Conservation (phyloP, 805 yeast species). For the Wickerhamomyces chaumierensis region DNA sequence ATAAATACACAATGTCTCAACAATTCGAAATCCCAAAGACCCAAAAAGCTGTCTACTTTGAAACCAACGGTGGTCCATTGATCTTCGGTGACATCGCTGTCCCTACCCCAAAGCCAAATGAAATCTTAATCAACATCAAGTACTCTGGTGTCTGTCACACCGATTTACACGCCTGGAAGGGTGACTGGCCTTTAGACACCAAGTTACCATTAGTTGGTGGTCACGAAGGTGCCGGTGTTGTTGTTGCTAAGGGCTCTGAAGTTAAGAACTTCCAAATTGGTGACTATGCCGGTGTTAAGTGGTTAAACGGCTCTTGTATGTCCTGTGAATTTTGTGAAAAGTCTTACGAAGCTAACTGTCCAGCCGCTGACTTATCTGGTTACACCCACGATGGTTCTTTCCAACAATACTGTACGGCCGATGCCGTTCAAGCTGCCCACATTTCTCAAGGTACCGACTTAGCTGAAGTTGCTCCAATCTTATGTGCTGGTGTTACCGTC, state of each 20-base stretch:
- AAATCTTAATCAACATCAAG: conserved; percentile 43
- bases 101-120: conserved; percentile 45
- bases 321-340: conserved; percentile 53
- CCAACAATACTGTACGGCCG: conserved; percentile 60
- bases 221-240: conserved; percentile 67
- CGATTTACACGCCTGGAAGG: conserved; percentile 57
- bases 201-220: conserved; percentile 61
- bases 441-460: conserved; percentile 50
- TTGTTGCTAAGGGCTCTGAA: conserved; percentile 49
- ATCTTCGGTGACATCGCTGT: conserved; percentile 42
- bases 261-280: conserved; percentile 53
- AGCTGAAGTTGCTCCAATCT: conserved; percentile 44
- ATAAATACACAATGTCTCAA: too few relatives aligned
- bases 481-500: conserved; percentile 37
- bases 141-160: conserved; percentile 61
- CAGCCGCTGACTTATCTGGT: conserved; percentile 60
- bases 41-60: conserved; percentile 41
- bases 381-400: too few relatives aligned
- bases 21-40: conserved; percentile 25
- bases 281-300: conserved; percentile 56
- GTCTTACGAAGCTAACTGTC: conserved; percentile 54
- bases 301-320: conserved; percentile 61
- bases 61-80: conserved; percentile 36
- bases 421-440: conserved; percentile 52
- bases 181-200: conserved; percentile 37